phyloP scores from a whole-genome alignment of 2,329 filamentous ascomycete species.

The Botrytis paeoniae region DNA sequence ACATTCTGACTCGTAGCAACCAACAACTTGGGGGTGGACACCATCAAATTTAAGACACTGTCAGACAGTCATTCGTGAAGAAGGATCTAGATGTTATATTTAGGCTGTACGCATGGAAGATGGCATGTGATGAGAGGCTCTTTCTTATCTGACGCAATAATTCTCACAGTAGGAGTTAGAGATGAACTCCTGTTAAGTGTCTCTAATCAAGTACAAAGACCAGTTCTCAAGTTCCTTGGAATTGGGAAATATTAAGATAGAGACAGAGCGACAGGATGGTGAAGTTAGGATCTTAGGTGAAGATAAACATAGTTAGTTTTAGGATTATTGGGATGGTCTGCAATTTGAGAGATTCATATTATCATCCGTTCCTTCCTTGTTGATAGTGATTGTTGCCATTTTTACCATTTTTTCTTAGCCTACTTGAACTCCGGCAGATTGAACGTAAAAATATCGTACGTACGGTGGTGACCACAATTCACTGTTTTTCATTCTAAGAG shows the following conservation, averaged over 20 bases:
- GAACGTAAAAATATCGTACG: not conserved
- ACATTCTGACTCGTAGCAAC: not conserved
- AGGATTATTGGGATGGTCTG: not conserved
- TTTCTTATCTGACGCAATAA: not conserved
- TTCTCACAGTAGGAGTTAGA: not conserved
- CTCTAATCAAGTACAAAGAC: not conserved
- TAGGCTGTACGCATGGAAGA: not conserved
- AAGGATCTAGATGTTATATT: not conserved
- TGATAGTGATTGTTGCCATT: not conserved
- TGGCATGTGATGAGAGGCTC: no score
- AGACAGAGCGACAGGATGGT: not conserved
- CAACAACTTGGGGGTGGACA: not conserved
- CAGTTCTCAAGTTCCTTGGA: not conserved
- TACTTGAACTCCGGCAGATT: not conserved
- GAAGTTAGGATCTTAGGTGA: not conserved
- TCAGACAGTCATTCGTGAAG: not conserved
- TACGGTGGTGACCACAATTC: not conserved
- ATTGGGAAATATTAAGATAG: not conserved
- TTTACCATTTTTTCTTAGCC: not conserved
- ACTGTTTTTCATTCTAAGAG: not conserved
- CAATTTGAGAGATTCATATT: not conserved
- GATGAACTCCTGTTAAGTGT: not conserved
- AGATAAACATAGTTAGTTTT: not conserved
- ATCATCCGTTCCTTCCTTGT: not conserved
- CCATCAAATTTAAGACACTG: conserved; percentile 5